Evolutionary conservation across 805 yeast genomes (phyloP).

Genomic region (Kodamaea nitidulidarum): DNA sequence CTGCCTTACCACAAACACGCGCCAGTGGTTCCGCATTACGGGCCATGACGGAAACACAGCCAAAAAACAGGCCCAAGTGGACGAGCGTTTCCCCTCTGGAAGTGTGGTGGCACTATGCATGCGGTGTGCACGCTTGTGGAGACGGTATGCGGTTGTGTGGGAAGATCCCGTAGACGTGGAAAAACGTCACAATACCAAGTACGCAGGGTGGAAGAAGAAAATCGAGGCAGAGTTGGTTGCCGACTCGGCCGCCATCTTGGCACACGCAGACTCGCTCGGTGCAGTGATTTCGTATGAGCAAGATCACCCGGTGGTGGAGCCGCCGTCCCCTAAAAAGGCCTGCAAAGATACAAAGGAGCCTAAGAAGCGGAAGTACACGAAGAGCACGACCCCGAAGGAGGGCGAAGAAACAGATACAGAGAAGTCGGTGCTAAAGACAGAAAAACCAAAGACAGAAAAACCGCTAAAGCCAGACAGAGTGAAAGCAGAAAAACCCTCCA

Average conservation of each 20-base stretch:
- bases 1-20: conserved; percentile 55
- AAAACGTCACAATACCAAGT: conserved; percentile 36
- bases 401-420: no score
- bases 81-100: conserved; percentile 15
- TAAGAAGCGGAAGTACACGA: conserved; percentile 7
- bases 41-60: conserved; percentile 46
- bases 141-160: conserved; percentile 86
- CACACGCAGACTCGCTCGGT: conserved; percentile 41
- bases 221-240: conserved; percentile 63
- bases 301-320: conserved; percentile 2
- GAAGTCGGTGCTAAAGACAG: conserved; percentile 8
- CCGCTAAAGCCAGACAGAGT: not conserved
- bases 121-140: conserved; percentile 88
- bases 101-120: conserved; percentile 63
- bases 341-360: conserved; percentile 5
- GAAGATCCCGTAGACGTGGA: conserved; percentile 68
- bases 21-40: conserved; percentile 69
- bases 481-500: not conserved
- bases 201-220: conserved; percentile 55
- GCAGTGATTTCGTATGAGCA: conserved; percentile 19
- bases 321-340: conserved; percentile 1
- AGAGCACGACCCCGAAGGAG: no score
- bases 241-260: conserved; percentile 55
- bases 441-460: not conserved
- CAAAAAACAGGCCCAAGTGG: conserved; percentile 15